Conservation (phyloP, 257 asterid species). For the Paulownia fortunei region DNA sequence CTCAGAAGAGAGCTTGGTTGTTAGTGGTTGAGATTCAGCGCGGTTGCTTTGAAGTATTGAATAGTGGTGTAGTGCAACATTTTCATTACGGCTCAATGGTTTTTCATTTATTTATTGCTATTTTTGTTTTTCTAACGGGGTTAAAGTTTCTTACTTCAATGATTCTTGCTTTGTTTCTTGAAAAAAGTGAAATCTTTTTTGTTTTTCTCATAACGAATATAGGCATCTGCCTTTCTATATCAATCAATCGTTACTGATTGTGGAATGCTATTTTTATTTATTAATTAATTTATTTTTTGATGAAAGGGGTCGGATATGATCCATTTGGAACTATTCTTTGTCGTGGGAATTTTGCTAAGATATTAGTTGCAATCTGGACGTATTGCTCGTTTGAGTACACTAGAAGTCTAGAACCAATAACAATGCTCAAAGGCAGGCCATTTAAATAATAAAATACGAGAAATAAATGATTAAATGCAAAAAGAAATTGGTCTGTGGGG, state of each 20-base stretch:
- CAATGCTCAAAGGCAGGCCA: neutral
- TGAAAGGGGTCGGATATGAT: neutral
- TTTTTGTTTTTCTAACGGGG: neutral
- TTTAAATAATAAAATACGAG: neutral
- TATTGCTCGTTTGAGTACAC: neutral
- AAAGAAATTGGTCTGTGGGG: neutral
- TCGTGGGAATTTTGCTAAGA: neutral
- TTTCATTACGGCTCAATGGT: neutral
- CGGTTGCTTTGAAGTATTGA: neutral
- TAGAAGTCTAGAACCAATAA: neutral
- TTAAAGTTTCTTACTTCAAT: neutral
- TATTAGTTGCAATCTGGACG: neutral
- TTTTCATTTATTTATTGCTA: neutral
- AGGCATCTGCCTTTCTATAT: conserved; percentile 17
- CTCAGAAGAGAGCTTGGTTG: neutral
- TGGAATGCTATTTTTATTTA: neutral
- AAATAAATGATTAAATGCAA: neutral
- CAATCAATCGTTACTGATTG: neutral
- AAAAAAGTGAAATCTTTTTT: neutral
- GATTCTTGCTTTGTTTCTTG: neutral
- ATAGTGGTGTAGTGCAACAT: neutral
- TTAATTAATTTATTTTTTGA: no score
- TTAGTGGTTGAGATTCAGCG: neutral
- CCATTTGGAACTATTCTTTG: neutral
- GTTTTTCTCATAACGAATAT: neutral